Evolutionary conservation across 2,329 filamentous ascomycete species (phyloP), one percentile per base, ranked within the genome.

Genomic region (Aphanocladium album): DNA sequence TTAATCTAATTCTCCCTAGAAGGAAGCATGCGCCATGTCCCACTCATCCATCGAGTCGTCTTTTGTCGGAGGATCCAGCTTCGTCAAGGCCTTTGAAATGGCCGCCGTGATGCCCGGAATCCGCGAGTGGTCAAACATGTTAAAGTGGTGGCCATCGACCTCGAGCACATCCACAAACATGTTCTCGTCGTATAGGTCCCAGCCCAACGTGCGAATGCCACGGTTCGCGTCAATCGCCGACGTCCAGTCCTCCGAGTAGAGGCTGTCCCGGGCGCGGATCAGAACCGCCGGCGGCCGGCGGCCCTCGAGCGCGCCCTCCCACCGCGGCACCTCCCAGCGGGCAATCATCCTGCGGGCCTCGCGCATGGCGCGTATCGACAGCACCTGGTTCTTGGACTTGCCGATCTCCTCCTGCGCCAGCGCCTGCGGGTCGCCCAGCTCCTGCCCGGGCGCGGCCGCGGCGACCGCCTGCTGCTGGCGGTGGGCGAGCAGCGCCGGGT

Each of bases 121-220:
- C 39, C 67, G 67, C 8, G 68, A 61, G 45, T 66, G 67, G 1
- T 67, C 67, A 65, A 82, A 82, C 43, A 82, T 69, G 57, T 74
- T 74, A 63, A 80, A 85, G 64, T 85, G 82, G 60, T 83, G 75
- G 0, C 82, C 80, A 0, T 80, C 73, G 2, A 83, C 72, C 12
- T 80, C 76, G n/a, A 82, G 62, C 1, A 82, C 72, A 14, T 75
- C 68, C 27, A 69, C 67, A 12, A 85, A 75, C 65, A 83, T 72
- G 23, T 70, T 69, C 30, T 72, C 71, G 23, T 76, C 70, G 49
- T 85, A 82, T 9, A 63, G 54, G 2, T 76, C 77, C 82, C 82
- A 85, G 11, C 81, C 81, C 1, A 85, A 71, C 55, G 70, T 65
- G 2, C 64, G 67, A 17, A 80, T 76, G 0, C 68, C 62, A 0